Evolutionary conservation across 2,329 filamentous ascomycete species (phyloP).

Genomic region (Neobulgaria alba): DNA sequence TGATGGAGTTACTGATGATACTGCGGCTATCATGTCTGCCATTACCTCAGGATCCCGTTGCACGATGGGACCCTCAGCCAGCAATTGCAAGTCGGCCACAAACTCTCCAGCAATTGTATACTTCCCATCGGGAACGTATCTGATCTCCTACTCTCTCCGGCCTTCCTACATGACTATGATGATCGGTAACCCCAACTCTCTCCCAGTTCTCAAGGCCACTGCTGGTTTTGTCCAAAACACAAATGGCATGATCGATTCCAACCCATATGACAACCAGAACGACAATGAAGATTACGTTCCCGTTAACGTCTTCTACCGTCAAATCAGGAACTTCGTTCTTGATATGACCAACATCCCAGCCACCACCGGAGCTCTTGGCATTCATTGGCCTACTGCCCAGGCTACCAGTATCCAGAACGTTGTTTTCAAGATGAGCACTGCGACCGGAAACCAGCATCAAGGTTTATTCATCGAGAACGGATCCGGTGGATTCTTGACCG

Average conservation of each 20-base stretch:
- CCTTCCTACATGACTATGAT: constrained; percentile 18
- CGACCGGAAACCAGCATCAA: constrained; percentile 39
- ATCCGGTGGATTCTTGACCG: constrained; percentile 51
- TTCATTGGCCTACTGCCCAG: constrained; percentile 47
- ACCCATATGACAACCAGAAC: constrained; percentile 59
- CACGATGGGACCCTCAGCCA: constrained; percentile 30
- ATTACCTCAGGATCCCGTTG: constrained; percentile 16
- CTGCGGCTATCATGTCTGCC: constrained; percentile 42
- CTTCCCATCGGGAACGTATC: neutral
- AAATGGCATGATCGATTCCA: constrained; percentile 78
- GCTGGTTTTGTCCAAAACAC: constrained; percentile 65
- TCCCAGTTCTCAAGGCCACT: constrained; percentile 67
- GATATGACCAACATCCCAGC: constrained; percentile 37
- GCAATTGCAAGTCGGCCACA: constrained; percentile 29
- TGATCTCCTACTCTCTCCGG: constrained; percentile 15
- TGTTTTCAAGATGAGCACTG: constrained; percentile 46
- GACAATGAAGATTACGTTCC: constrained; percentile 64
- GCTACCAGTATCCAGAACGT: constrained; percentile 55
- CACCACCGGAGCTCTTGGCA: constrained; percentile 29
- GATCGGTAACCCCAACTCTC: constrained; percentile 24
- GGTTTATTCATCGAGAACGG: constrained; percentile 53
- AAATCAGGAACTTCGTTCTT: constrained; percentile 57
- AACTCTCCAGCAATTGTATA: neutral
- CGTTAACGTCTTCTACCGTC: constrained; percentile 59
- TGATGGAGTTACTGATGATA: neutral